Evolutionary conservation across 495 filamentous ascomycete species (phyloP).

Genomic region (Penicillium soppii): DNA sequence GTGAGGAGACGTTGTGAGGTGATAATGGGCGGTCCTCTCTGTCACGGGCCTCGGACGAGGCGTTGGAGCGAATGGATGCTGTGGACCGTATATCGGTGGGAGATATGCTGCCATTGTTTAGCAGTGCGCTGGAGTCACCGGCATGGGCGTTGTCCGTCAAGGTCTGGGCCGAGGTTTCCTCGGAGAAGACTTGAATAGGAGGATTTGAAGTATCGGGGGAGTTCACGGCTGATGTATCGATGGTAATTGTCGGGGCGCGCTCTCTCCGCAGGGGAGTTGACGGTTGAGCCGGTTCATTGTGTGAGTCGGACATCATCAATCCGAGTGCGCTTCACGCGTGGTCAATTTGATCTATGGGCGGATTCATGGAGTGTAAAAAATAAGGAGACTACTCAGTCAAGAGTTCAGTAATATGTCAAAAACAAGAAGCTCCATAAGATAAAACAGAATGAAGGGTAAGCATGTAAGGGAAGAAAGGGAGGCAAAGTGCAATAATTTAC

Average conservation of each 20-base stretch:
- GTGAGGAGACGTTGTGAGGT: slow-evolving; percentile 84
- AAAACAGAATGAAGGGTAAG: no score
- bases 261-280: slow-evolving; percentile 42
- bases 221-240: slow-evolving; percentile 70
- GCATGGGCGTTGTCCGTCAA: slow-evolving; percentile 46
- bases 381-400: no score
- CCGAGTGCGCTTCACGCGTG: slow-evolving; percentile 17
- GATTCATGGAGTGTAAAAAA: slow-evolving; percentile 10
- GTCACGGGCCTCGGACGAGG: slow-evolving; percentile 72
- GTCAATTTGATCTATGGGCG: neutral
- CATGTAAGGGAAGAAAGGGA: no score
- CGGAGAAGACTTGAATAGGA: slow-evolving; percentile 28
- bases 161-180: slow-evolving; percentile 41
- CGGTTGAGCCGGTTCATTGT: slow-evolving; percentile 26
- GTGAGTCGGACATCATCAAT: slow-evolving; percentile 33
- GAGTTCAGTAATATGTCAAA: no score
- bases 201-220: slow-evolving; percentile 23
- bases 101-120: slow-evolving; percentile 47
- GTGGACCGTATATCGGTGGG: slow-evolving; percentile 59
- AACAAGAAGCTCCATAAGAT: no score
- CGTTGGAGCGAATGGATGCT: slow-evolving; percentile 52
- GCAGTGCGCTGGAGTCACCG: slow-evolving; percentile 36
- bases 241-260: slow-evolving; percentile 68
- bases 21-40: slow-evolving; percentile 77
- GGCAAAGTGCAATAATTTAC: neutral